Evolutionary conservation across 306 rosid genomes (phyloP), one percentile per base, ranked within the genome.

Genomic region (Ochetophila trinervis): DNA sequence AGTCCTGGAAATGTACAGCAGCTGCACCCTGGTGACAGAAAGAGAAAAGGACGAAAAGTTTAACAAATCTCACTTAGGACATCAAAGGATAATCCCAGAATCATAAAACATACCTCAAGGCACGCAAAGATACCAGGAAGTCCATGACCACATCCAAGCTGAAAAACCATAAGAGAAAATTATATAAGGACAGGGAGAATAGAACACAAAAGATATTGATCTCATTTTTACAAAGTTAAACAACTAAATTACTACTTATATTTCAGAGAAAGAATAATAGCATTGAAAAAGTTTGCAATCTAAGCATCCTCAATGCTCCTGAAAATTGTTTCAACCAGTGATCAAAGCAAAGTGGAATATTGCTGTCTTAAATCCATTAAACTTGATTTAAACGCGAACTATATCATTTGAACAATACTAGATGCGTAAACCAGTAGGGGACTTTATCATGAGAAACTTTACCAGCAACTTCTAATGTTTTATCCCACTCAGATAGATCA

Each of bases 101-200:
- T n/a, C 23, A 62, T 1, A 5, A 68, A 57, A 45, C 60, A 78
- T 74, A 90, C 99, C 99, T 84, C 81, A 40, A 83, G 88, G 73
- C 88, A 75, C 51, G 99, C 81, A 87, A 77, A 86, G 73, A 93
- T 86, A 75, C 96, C 97, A 24, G 99, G 99, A 45, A 93, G 87
- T 74, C 96, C 97, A 68, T 90, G 99, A 73, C 97, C 97, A 45
- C 97, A 93, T 70, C 98, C 98, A 40, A 89, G 82, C 98, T 93
- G 91, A 82, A 79, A 78, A 81, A 59, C 55, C 47, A 78, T 69
- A 13, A 18, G 71, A 54, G 63, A 53, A 60, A 78, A 55, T 20
- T 67, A 24, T 57, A 65, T 57, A 34, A 73, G 54, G 49, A 72
- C 17, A 67, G 42, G n/a, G 32, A 30, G 52, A 19, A 40, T 23